Evolutionary conservation across 805 yeast species (phyloP), one percentile per base, ranked within the genome.

Genomic region (Pichia nanzhaoensis): DNA sequence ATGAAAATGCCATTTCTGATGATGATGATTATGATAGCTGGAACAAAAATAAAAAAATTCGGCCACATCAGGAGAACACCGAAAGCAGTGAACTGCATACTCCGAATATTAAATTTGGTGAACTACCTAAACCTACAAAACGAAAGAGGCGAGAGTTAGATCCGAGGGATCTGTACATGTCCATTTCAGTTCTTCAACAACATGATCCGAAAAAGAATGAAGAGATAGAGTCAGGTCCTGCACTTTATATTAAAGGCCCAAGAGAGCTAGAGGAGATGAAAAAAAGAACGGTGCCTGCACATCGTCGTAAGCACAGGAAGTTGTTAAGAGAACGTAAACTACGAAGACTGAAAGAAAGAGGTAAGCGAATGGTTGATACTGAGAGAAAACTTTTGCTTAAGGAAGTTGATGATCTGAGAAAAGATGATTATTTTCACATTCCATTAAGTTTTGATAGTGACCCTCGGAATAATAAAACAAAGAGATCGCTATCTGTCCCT

Each of bases 141-240:
- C 39, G 49, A 22, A 45, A 42, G 22, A 67, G 31, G 17, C 28
- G 64, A n/a, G 76, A 80, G 19, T 67, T 85, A 12, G 81, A 83
- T 30, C 95, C 96, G 1, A 77, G 83, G 40, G 96, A 90, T 57
- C 82, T 89, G 79, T 82, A 72, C 59, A 72, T 82, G 68, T 88
- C 96, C 3, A 83, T 89, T 53, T 80, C 88, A 35, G 80, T 89
- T 82, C 67, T 90, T 24, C 28, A 24, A 66, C 83, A 83, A 53
- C 71, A 74, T 43, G 68, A 71, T 34, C 66, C 64, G n/a, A 59
- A 61, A 34, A 55, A 57, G 22, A 44, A 56, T 5, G 50, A 55
- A 27, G 67, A 63, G 20, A 73, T 71, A 20, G 82, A 78, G 31
- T 78, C 81, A 32, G 95, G 91, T 0, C 93, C 91, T 4, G 89